Percentiles rank a stretch among this genome's conserved stretches.
phyloP scores from a whole-genome alignment of 495 filamentous ascomycete genomes.

The Neurospora sp. region DNA sequence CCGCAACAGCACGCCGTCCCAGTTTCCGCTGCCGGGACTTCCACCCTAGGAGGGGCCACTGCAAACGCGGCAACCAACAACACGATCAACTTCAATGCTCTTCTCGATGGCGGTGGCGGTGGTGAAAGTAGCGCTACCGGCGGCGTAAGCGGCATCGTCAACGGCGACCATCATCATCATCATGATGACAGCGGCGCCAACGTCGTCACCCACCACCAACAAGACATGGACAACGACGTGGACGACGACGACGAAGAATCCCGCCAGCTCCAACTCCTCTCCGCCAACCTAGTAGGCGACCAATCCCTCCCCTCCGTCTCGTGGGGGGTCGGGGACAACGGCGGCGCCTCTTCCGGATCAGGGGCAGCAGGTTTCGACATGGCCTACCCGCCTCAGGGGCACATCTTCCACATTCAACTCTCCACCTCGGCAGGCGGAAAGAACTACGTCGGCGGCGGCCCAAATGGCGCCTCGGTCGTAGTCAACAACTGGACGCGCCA shows the following conservation, averaged over 20 bases:
- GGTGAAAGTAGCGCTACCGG: not conserved
- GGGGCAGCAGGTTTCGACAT: not conserved
- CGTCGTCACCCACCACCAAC: not conserved
- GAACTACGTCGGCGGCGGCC: not conserved
- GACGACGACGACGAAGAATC: not conserved
- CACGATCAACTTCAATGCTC: not conserved
- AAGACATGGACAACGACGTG: not conserved
- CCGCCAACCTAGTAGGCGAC: not conserved
- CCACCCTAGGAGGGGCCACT: not conserved
- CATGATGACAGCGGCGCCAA: not conserved
- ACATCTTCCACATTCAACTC: not conserved
- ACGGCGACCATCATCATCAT: not conserved
- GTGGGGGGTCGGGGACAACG: not conserved
- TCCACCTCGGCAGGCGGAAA: not conserved
- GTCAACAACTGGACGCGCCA: not conserved
- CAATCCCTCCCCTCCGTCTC: not conserved
- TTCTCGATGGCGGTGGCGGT: not conserved
- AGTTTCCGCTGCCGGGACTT: not conserved
- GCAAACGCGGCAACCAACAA: not conserved
- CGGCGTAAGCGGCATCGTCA: not conserved
- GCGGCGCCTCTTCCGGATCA: not conserved
- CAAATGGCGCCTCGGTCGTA: not conserved
- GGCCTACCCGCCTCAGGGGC: not conserved
- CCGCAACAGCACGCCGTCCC: not conserved
- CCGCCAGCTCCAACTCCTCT: not conserved